phyloP scores from a whole-genome alignment of 257 asterid genomes.

The Solanum chiquidenum region DNA sequence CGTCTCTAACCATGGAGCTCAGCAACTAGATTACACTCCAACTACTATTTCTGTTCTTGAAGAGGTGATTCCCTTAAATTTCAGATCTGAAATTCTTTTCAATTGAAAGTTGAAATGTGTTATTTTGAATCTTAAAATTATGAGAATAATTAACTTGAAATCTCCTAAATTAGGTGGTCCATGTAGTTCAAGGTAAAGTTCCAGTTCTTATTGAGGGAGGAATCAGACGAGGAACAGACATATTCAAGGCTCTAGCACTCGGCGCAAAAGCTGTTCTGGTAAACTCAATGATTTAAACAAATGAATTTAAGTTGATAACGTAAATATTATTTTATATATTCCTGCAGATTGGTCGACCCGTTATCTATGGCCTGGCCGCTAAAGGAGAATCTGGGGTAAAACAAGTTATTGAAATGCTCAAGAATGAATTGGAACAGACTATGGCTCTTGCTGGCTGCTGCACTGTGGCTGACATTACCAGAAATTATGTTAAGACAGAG shows the following conservation, averaged over 20 bases:
- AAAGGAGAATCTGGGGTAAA: conserved; percentile 43
- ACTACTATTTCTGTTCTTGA: conserved; percentile 51
- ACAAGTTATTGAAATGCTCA: conserved; percentile 29
- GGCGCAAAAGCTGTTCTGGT: conserved; percentile 64
- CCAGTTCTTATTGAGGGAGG: conserved; percentile 65
- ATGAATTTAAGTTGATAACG: not conserved
- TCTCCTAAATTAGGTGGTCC: conserved; percentile 16
- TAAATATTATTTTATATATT: not conserved
- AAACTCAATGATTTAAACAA: not conserved
- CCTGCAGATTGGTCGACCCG: conserved; percentile 47
- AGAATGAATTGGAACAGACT: conserved; percentile 45
- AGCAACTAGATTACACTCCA: conserved; percentile 46
- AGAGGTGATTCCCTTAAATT: conserved; percentile 21
- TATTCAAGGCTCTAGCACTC: conserved; percentile 63
- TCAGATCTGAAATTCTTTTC: not conserved
- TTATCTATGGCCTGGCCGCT: conserved; percentile 39
- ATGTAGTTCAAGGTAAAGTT: conserved; percentile 42
- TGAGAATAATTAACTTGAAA: not conserved
- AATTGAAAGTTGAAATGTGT: not conserved
- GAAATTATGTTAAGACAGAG: conserved; percentile 34
- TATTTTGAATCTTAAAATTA: not conserved
- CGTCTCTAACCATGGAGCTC: conserved; percentile 64
- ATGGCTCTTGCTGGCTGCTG: conserved; percentile 61
- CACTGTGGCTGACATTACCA: conserved; percentile 28
- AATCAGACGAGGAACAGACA: conserved; percentile 52